Evolutionary conservation across 1,284 basidiomycete genomes (phyloP), one percentile per base, ranked within the genome.

Genomic region (Pholiota adiposa): DNA sequence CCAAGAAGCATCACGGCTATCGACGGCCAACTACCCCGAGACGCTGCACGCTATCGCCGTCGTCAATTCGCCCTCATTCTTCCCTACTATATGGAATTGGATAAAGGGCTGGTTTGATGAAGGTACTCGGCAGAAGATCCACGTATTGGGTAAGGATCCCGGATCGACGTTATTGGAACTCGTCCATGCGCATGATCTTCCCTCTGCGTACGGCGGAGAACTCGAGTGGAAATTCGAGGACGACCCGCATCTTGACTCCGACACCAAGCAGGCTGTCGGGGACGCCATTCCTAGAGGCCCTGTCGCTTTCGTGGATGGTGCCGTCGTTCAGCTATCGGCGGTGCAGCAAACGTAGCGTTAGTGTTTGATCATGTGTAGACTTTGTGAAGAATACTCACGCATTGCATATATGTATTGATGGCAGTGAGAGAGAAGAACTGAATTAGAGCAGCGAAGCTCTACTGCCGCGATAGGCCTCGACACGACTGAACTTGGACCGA

Each of bases 21-120:
- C 88, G 0, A 90, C 89, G 0, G 88, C 88, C 18, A 88, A 92
- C 66, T 93, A 92, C 69, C 90, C 92, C 1, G 91, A 93, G 72
- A 90, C 88, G 0, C 74, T 91, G 40, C 77, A 80, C 66, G 80
- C 79, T 18, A 84, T 87, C 63, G 86, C 80, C 21, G 76, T 93
- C 56, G 85, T 93, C 44, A 92, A 92, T 62, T 85, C 89, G 0
- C 92, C 92, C 0, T 77, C 83, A 0, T 93, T 90, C 76, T 92
- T 92, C 70, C 83, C 87, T 1, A 90, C 87, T 1, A 78, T 91
- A 19, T 93, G 90, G 91, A 81, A 80, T 18, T 93, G 90, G 90
- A 80, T 93, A 67, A 90, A 73, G 86, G 82, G 79, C 19, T 92
- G 88, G 87, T 92, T 92, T 69, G 90, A 92, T 67, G 87, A 89